Base-by-base conservation (phyloP, 2,329 filamentous ascomycete species). In the Colletotrichum australisinense region DNA sequence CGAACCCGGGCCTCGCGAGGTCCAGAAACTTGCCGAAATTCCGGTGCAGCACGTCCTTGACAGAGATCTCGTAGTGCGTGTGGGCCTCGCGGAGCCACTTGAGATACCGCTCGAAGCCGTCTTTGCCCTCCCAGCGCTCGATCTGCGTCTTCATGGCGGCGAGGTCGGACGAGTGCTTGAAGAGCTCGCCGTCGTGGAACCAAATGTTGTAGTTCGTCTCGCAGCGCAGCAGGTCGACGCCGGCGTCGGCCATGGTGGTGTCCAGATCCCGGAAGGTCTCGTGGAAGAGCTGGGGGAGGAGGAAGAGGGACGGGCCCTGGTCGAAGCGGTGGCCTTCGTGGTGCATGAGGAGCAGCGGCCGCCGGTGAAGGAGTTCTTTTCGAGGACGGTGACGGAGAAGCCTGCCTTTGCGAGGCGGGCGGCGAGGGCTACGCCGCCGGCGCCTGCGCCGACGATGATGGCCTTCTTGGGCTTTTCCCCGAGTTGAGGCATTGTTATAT, bases 131-230 rank as follows among this genome's bases (percentile, higher is more conserved):
- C 83, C 90, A 92, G n/a, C 88, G 88, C 85, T 94, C 92, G 46
- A 95, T 88, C 79, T 94, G 90, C 19, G 82, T 78, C 80, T 94
- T 94, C 92, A 95, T 94, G 60, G 86, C 84, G n/a, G 89, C 86
- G 52, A 93, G 84, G 78, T 95, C 92, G n/a, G 90, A 92, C 5
- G 89, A 91, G 32, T 93, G 84, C 74, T 88, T 86, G 79, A 94
- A 92, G 12, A 81, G 83, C 75, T 89, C 88, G 64, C 90, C 91
- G 79, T 94, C 93, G 16, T 89, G 86, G 79, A 94, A 95, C 87
- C 91, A 93, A 72, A 95, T 86, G 67, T 90, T 89, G 85, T 95
- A 95, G 79, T 95, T 95, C 1, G 92, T 92, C 63, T 93, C 90
- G 81, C 93, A 95, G 83, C 93, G 93, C 28, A 93, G 79, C 4